Base-by-base conservation (phyloP, 2,329 filamentous ascomycete genomes). In the Cladosporium sp. region DNA sequence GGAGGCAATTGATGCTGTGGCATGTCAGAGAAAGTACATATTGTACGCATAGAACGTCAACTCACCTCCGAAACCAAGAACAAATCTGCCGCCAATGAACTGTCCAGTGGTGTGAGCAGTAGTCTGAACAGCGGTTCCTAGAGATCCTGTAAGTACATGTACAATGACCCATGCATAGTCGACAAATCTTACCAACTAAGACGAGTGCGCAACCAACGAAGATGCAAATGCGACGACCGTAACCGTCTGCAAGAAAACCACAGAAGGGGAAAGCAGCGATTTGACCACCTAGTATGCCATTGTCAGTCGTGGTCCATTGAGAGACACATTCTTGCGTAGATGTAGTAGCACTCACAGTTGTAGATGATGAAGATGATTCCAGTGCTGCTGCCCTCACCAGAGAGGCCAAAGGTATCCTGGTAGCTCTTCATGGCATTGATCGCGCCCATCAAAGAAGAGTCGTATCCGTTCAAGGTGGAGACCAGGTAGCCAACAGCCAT, bases 131-230 rank as follows among this genome's bases (percentile, higher is more conserved):
- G 84, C 79, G 14, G 83, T 71, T 26, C 60, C 60, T 63, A 11
- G 21, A 26, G 2, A 63, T 54, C 21, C 18, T 56, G 18, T 34
- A 30, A 54, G 54, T 28, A 57, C 14, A 57, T 34, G 5, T n/a
- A 25, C 32, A 6, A 21, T 16, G 3, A 13, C 1, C 11, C 18
- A 43, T 26, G 32, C 6, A 36, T 18, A 10, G 7, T 43, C 4
- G 4, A 2, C 6, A 14, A 8, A 1, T 30, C 49, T 25, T 82
- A 28, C 84, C 84, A 46, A 85, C 72, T 11, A 86, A 71, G 18
- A 88, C 83, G 59, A 85, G 77, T 2, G 79, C 49, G 64, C 82
- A 84, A 6, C 86, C 86, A 46, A 85, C 77, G 66, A 86, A 86
- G 68, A 88, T 87, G 65, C 85, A 85, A 32, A 81, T 73, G 36